Evolutionary conservation across 148 eudicot species (phyloP).

Genomic region (Silene conica): DNA sequence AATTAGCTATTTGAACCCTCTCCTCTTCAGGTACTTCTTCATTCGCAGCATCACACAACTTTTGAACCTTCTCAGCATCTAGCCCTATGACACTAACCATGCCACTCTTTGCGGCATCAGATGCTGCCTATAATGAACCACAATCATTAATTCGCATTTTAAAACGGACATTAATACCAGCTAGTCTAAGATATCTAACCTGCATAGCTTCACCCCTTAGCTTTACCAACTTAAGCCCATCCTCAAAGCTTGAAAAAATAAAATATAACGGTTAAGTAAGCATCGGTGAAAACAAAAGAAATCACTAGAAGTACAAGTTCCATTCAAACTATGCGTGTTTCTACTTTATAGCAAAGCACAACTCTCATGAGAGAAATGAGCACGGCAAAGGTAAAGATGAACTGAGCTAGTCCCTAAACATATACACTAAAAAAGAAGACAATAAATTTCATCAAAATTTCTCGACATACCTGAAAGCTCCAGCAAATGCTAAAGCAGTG

Average conservation of each 20-base stretch:
- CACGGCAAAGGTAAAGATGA: too few species aligned
- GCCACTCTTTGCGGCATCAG: slow-evolving; percentile 83
- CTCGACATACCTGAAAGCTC: slow-evolving; percentile 73
- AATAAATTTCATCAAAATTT: slow-evolving; percentile 3
- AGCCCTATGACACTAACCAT: slow-evolving; percentile 89
- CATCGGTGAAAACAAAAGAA: not conserved
- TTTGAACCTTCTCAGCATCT: slow-evolving; percentile 75
- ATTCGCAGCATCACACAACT: slow-evolving; percentile 83
- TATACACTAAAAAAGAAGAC: not conserved
- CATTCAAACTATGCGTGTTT: not conserved
- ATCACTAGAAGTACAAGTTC: not conserved
- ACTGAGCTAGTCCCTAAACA: too few species aligned
- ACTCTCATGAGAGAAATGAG: not conserved
- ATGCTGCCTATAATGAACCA: slow-evolving; percentile 52
- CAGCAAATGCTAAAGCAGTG: slow-evolving; percentile 96
- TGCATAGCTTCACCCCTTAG: slow-evolving; percentile 94
- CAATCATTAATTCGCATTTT: not conserved
- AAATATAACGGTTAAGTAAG: slow-evolving; percentile 10
- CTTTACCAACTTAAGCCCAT: slow-evolving; percentile 93
- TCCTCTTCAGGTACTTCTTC: slow-evolving; percentile 77
- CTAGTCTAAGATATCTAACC: slow-evolving; percentile 29
- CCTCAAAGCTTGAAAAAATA: slow-evolving; percentile 66
- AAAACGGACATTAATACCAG: slow-evolving; percentile 8
- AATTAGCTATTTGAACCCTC: slow-evolving; percentile 83
- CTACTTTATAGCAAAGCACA: not conserved